Evolutionary conservation across 1,284 basidiomycete species (phyloP).

Genomic region (Cutaneotrichosporon sp.): DNA sequence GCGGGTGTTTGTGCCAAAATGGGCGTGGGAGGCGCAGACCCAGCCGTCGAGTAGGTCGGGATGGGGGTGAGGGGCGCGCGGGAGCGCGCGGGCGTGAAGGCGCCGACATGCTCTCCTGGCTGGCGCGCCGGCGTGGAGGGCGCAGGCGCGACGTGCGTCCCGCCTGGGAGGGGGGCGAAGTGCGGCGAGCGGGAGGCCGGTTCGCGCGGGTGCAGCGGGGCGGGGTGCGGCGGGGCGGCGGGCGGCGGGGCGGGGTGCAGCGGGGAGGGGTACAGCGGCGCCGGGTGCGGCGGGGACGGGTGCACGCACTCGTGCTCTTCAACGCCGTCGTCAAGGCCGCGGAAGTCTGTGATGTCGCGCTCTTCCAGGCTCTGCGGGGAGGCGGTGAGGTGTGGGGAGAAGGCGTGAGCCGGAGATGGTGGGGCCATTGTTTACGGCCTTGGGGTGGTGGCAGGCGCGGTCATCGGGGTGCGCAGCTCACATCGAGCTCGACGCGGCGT

Average conservation of each 20-base stretch:
- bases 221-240: too few species aligned
- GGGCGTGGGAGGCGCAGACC: constrained; percentile 13
- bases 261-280: too few species aligned
- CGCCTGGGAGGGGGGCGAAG: background rate
- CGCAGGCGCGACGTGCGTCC: background rate
- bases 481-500: background rate
- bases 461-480: background rate
- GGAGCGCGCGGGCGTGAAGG: background rate
- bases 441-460: background rate
- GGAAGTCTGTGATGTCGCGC: background rate
- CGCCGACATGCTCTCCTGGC: background rate
- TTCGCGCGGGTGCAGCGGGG: too few species aligned
- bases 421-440: background rate
- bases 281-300: too few species aligned
- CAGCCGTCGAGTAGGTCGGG: background rate
- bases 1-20: constrained; percentile 17
- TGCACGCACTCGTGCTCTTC: background rate
- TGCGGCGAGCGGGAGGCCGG: background rate
- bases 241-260: too few species aligned
- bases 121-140: too few species aligned
- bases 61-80: background rate
- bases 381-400: background rate
- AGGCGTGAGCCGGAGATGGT: background rate
- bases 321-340: background rate
- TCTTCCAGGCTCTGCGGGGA: background rate